Base-by-base conservation (phyloP, 2,329 filamentous ascomycete species). In the Monilinia aucupariae region DNA sequence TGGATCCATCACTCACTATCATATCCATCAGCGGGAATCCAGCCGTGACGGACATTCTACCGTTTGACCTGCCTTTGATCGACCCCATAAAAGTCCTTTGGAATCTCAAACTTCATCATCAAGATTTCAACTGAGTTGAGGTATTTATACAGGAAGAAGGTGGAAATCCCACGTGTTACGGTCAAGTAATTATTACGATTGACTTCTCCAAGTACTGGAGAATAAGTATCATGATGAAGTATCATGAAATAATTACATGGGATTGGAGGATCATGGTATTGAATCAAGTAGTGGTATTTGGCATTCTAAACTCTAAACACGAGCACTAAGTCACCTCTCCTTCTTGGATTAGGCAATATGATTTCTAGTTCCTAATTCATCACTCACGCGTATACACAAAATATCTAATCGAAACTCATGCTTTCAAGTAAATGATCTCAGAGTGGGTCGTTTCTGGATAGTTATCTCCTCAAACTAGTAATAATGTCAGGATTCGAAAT, bases 381-480 rank as follows among this genome's bases (percentile, higher is more conserved):
- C 45, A 25, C 41, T 47, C 56, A 25, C 34, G 25, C 37, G 20
- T 43, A 37, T 52, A 51, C 58, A 60, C 53, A 63, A 53, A 39
- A 52, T 51, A 63, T 63, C 39, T 22, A 39, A 47, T 47, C 27
- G 32, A 60, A 43, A 45, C 37, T 37, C 22, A 48, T 22, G 13
- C 45, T 50, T 34, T 48, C 62, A 72, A 22, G 70, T 71, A 51
- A 71, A 73, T 20, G 62, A 65, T 55, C 64, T 70, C 43, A 68
- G 61, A 53, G 65, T 50, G 15, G 65, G 66, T 60, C 67, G 67
- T 54, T 70, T 70, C n/a, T 68, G 66, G 27, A 41, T 67, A 12
- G 53, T 68, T 41, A 71, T 68, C 56, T 79, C 77, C 71, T 80
- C 78, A 61, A 75, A 77, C 77, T 80, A 51, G 51, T 53, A 68